phyloP scores from a whole-genome alignment of 2,329 filamentous ascomycete genomes.

The Cytospora leucostoma region DNA sequence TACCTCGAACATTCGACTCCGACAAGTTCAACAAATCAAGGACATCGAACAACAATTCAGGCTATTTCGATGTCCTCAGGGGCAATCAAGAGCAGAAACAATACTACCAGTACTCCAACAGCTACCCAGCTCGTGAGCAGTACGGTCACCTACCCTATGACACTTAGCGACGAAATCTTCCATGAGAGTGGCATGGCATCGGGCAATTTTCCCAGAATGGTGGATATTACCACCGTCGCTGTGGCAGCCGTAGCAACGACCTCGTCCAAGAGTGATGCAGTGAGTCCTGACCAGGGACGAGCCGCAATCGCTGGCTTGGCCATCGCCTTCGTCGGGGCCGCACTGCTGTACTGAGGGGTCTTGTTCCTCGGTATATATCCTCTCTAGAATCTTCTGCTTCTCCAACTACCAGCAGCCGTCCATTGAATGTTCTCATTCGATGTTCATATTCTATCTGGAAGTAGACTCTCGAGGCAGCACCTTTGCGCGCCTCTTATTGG shows the following conservation, averaged over 20 bases:
- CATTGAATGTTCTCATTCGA: not conserved
- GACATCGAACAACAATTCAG: too few relatives aligned
- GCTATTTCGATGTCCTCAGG: too few relatives aligned
- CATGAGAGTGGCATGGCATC: constrained; percentile 51
- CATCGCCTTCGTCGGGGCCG: constrained; percentile 56
- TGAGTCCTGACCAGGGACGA: constrained; percentile 47
- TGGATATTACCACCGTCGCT: constrained; percentile 28
- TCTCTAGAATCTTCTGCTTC: constrained; percentile 28
- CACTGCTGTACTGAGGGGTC: constrained; percentile 47
- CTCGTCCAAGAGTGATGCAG: constrained; percentile 46
- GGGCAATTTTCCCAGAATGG: constrained; percentile 20
- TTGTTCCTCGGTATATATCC: constrained; percentile 38
- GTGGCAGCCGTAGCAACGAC: constrained; percentile 31
- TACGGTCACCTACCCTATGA: constrained; percentile 28
- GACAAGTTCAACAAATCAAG: too few relatives aligned
- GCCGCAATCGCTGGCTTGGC: constrained; percentile 56
- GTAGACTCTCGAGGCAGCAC: constrained; percentile 16
- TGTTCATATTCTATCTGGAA: constrained; percentile 7
- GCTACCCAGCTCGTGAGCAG: constrained; percentile 17
- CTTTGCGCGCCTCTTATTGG: constrained; percentile 2
- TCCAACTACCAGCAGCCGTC: constrained; percentile 16
- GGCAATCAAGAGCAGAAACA: constrained; percentile 26
- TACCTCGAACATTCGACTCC: too few relatives aligned
- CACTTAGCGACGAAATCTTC: constrained; percentile 50
- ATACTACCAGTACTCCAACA: constrained; percentile 8